A percentile compares a stretch with the other conserved stretches of the same genome.
These are phyloP conservation scores for Achlya hypogyna DNA, from an alignment of 352 stramenopile species.

Conservation along the genomic window DNA sequence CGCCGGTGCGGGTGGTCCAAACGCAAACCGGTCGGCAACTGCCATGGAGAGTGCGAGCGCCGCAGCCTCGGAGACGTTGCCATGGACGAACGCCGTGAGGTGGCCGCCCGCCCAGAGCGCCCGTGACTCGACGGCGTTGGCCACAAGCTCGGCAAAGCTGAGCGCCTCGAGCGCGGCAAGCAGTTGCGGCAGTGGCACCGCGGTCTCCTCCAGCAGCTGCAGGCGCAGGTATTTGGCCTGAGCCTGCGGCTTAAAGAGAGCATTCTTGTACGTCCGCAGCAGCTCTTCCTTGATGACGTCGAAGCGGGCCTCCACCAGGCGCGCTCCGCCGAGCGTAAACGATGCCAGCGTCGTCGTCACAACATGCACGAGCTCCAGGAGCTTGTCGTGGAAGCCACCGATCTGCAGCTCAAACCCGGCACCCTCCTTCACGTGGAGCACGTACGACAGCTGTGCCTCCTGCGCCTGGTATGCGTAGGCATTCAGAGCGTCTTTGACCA, in stretches of 20 bases:
- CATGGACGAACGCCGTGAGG: slow-evolving; percentile 58
- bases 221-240: slow-evolving; percentile 60
- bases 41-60: not conserved
- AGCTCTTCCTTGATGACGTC: slow-evolving; percentile 59
- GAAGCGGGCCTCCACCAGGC: slow-evolving; percentile 44
- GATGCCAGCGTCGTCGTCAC: slow-evolving; percentile 45
- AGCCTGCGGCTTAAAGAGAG: slow-evolving; percentile 38
- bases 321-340: slow-evolving; percentile 15
- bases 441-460: slow-evolving; percentile 64
- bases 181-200: slow-evolving; percentile 38
- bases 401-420: slow-evolving; percentile 53
- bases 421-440: slow-evolving; percentile 45
- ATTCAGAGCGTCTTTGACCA: slow-evolving; percentile 55
- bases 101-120: slow-evolving; percentile 45
- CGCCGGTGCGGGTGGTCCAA: not conserved
- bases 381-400: slow-evolving; percentile 71
- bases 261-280: slow-evolving; percentile 58
- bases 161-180: slow-evolving; percentile 36
- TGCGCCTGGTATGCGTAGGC: slow-evolving; percentile 69
- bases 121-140: slow-evolving; percentile 27
- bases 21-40: not conserved
- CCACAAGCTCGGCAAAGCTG: slow-evolving; percentile 31
- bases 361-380: slow-evolving; percentile 51
- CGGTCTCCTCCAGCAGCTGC: slow-evolving; percentile 42
- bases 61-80: slow-evolving; percentile 37